Percentiles rank a stretch among this genome's conserved stretches.
These are phyloP conservation scores for Phellopilus nigrolimitatus DNA, from an alignment of 1,284 basidiomycete genomes.

Conservation along the genomic window DNA sequence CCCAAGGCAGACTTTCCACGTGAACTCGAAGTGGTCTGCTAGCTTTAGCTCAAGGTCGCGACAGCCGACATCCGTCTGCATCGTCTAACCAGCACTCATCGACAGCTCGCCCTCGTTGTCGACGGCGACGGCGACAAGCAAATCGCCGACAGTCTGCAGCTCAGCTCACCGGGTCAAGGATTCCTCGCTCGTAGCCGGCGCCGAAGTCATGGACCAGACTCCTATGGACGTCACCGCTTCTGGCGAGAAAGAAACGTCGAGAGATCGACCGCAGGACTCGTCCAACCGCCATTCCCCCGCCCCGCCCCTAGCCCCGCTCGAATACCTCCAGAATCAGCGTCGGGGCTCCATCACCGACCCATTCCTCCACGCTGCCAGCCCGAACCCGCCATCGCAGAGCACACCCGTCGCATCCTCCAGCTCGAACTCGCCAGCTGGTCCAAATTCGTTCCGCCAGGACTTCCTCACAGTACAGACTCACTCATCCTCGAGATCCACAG, in stretches of 20 bases:
- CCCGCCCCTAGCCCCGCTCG: constrained; percentile 62
- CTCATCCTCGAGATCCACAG: constrained; percentile 29
- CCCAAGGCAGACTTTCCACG: too few species aligned
- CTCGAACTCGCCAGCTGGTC: constrained; percentile 15
- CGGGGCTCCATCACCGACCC: constrained; percentile 78
- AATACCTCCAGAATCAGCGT: constrained; percentile 71
- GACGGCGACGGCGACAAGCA: constrained; percentile 3
- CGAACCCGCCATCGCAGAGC: constrained; percentile 27
- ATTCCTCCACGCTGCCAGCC: constrained; percentile 56
- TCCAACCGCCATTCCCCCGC: constrained; percentile 35
- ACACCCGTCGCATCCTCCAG: constrained; percentile 20
- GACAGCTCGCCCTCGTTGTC: neutral
- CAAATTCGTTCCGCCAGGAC: constrained; percentile 27
- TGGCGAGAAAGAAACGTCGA: constrained; percentile 6
- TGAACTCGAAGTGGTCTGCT: too few species aligned
- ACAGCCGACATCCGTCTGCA: neutral
- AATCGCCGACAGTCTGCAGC: neutral
- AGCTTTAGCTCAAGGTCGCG: too few species aligned
- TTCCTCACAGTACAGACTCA: constrained; percentile 29
- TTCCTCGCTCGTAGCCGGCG: constrained; percentile 13
- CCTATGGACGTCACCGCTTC: constrained; percentile 17
- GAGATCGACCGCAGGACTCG: constrained; percentile 31
- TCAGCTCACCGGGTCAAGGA: neutral
- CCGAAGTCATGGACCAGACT: constrained; percentile 19
- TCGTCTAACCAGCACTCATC: neutral